phyloP scores from a whole-genome alignment of 768 basidiomycete genomes.

The Tulasnella sp. region DNA sequence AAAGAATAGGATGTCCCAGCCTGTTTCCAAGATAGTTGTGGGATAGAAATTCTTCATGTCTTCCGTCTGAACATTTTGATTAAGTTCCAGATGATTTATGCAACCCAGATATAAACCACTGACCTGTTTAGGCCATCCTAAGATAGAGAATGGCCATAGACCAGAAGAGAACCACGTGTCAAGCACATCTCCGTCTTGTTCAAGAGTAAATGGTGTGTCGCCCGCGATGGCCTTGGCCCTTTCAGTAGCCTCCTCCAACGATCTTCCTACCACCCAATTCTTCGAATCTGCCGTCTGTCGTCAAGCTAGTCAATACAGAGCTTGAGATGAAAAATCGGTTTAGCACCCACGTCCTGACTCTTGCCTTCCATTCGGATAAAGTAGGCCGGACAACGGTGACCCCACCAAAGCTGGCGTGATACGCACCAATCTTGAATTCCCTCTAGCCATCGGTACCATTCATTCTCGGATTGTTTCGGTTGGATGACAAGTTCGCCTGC shows the following conservation, averaged over 20 bases:
- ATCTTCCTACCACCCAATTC: slow-evolving; percentile 86
- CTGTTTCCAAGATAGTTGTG: slow-evolving; percentile 82
- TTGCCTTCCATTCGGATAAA: slow-evolving; percentile 74
- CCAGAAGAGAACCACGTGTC: slow-evolving; percentile 99
- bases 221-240: slow-evolving; percentile 58
- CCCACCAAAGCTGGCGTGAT: slow-evolving; percentile 99
- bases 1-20: slow-evolving; percentile 99
- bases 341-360: slow-evolving; percentile 43
- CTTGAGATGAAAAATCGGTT: background rate
- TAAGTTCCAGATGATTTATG: background rate
- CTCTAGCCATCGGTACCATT: slow-evolving; percentile 95
- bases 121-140: slow-evolving; percentile 95
- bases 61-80: slow-evolving; percentile 38
- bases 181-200: slow-evolving; percentile 93
- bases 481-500: slow-evolving; percentile 75
- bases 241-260: slow-evolving; percentile 58
- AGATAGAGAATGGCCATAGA: slow-evolving; percentile 92
- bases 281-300: slow-evolving; percentile 52
- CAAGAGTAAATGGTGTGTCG: slow-evolving; percentile 55
- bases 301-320: background rate
- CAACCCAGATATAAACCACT: background rate
- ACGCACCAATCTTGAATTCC: slow-evolving; percentile 98
- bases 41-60: slow-evolving; percentile 82
- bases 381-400: slow-evolving; percentile 91
- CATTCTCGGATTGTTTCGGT: slow-evolving; percentile 77